Percentiles rank a stretch among this genome's conserved stretches.
These are phyloP conservation scores for Oryza nivara DNA, from an alignment of 176 grass and related monocot species.

Conservation along the genomic window DNA sequence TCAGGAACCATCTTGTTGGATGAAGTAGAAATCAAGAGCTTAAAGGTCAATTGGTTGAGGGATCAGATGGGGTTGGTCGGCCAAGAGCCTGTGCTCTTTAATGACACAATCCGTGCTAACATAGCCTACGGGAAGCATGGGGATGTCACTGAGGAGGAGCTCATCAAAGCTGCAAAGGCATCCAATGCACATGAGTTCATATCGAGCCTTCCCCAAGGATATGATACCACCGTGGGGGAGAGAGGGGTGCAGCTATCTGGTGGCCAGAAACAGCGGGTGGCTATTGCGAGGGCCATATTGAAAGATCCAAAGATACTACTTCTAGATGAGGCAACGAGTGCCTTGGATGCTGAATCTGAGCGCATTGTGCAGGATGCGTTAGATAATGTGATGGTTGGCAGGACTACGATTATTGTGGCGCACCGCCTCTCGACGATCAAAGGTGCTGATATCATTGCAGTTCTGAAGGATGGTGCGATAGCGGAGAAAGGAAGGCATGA, in stretches of 20 bases:
- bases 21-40: constrained; percentile 62
- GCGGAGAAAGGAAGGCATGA: constrained; percentile 81
- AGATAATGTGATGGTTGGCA: constrained; percentile 73
- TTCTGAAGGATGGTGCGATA: constrained; percentile 72
- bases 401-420: constrained; percentile 74
- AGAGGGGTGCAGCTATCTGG: constrained; percentile 72
- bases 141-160: constrained; percentile 68
- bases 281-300: constrained; percentile 73
- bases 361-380: constrained; percentile 74
- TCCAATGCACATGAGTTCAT: constrained; percentile 79
- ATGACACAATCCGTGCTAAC: constrained; percentile 76
- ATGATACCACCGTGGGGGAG: constrained; percentile 76
- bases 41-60: constrained; percentile 74
- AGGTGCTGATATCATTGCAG: constrained; percentile 71
- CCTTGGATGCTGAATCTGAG: constrained; percentile 80
- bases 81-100: constrained; percentile 87
- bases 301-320: constrained; percentile 78
- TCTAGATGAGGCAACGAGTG: constrained; percentile 83
- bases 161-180: constrained; percentile 60
- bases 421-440: constrained; percentile 79
- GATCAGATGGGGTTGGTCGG: constrained; percentile 73
- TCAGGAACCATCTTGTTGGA: constrained; percentile 68
- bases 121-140: constrained; percentile 73
- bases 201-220: constrained; percentile 75
- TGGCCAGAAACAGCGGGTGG: constrained; percentile 83